Evolutionary conservation across 169 alveolate genomes (phyloP), one percentile per base, ranked within the genome.

Genomic region (Cryptosporidium sp.): DNA sequence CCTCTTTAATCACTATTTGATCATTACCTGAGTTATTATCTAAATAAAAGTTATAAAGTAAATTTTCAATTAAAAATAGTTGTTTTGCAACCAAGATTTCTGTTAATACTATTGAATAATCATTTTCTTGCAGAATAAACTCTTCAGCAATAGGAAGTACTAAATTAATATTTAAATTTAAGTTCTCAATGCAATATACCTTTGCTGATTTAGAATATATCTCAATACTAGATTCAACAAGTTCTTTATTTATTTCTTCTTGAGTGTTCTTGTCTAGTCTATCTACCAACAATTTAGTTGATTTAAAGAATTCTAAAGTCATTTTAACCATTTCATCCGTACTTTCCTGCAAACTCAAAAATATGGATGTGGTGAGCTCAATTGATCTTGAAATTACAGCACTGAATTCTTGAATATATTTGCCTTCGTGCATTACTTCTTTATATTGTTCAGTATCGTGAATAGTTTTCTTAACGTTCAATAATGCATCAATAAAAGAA

Each of bases 311-410:
- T 14, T 18, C 69, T 9, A 71, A 39, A 33, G 48, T 56, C 26
- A 31, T 35, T 21, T 21, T 33, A 29, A 71, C 4, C 48, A 31
- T 51, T 18, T 51, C 44, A 9, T 23, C 69, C 10, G 35, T 71
- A 21, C 16, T 29, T 12, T 45, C 69, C 26, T 71, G 69, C 0
- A 51, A 71, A 16, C 23, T 51, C 4, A 71, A 45, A n/a, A 23
- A 51, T 21, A 71, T 71, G 1, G 44, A 29, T 16, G 48, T 71
- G 6, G 61, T 31, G 8, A 71, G 68, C 61, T 71, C 85, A 71
- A 48, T 16, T 71, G 51, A 51, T 21, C 4, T 37, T 33, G 80
- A 69, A 69, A 69, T 51, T 31, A 69, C 10, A 37, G 37, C 16
- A 39, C 21, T 23, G 29, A 42, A 56, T 9, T 56, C 67, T 26